A percentile compares a stretch with the other conserved stretches of the same genome.
phyloP scores from a whole-genome alignment of 176 grass and related monocot species.

The Saccharum officinarum region DNA sequence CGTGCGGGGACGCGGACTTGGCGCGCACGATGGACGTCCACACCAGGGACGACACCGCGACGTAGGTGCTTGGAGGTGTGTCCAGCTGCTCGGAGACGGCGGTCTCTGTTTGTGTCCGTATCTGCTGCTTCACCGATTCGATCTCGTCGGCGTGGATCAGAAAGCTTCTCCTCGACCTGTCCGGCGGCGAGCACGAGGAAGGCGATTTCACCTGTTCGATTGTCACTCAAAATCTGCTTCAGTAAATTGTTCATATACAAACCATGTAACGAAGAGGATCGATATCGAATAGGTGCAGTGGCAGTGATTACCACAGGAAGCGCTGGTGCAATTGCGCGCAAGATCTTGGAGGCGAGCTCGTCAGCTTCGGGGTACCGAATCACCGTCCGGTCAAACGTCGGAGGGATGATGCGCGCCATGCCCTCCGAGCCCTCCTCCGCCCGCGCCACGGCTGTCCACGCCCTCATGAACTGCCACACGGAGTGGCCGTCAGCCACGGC shows the following conservation, averaged over 20 bases:
- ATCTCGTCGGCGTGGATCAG: neutral
- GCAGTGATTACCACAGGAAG: conserved; percentile 16
- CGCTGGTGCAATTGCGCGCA: conserved; percentile 34
- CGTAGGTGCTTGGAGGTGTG: conserved; percentile 6
- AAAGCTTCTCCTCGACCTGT: conserved; percentile 4
- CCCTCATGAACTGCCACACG: conserved; percentile 56
- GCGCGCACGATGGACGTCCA: conserved; percentile 39
- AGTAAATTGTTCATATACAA: neutral
- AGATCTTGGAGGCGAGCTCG: neutral
- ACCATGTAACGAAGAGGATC: neutral
- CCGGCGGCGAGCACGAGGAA: neutral
- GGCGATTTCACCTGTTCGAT: neutral
- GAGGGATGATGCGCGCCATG: neutral
- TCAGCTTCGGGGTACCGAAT: conserved; percentile 26
- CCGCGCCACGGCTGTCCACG: conserved; percentile 24
- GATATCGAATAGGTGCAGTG: too few species aligned
- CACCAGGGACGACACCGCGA: conserved; percentile 29
- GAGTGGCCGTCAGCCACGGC: conserved; percentile 42
- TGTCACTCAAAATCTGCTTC: neutral
- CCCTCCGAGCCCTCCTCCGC: neutral
- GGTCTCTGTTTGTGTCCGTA: neutral
- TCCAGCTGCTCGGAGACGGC: neutral
- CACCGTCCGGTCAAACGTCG: conserved; percentile 40
- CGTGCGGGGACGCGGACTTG: neutral
- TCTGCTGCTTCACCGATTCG: neutral